These are phyloP conservation scores for Euphorbia corollata DNA, from an alignment of 441 rosid genomes.

Conservation along the genomic window DNA sequence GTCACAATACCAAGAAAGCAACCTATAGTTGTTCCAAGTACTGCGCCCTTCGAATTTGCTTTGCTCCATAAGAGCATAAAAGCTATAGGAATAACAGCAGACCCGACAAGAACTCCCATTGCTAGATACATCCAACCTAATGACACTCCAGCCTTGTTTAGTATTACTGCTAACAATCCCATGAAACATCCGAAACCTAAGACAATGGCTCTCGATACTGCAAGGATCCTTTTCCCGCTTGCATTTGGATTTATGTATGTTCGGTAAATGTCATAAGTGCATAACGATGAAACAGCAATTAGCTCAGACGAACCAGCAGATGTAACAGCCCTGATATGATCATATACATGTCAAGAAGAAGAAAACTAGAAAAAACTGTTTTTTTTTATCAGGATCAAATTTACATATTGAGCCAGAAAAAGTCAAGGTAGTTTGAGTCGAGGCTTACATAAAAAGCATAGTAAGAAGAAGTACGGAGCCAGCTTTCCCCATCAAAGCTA, in stretches of 20 bases:
- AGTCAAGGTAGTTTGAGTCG: neutral
- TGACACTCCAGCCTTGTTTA: slow-evolving; percentile 85
- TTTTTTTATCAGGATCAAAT: no score
- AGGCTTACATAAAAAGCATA: slow-evolving; percentile 86
- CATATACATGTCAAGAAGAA: neutral
- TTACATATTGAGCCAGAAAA: no score
- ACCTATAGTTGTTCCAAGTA: slow-evolving; percentile 57
- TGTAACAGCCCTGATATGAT: slow-evolving; percentile 75
- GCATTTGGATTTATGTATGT: slow-evolving; percentile 83
- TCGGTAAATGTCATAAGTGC: slow-evolving; percentile 89
- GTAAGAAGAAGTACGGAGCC: slow-evolving; percentile 88
- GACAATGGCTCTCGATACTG: slow-evolving; percentile 60
- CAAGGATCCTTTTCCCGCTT: slow-evolving; percentile 60
- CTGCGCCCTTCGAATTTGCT: slow-evolving; percentile 76
- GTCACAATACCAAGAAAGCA: slow-evolving; percentile 66
- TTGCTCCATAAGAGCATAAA: slow-evolving; percentile 88
- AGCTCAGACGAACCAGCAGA: slow-evolving; percentile 92
- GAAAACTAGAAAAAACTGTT: neutral
- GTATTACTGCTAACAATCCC: slow-evolving; percentile 77
- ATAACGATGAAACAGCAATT: slow-evolving; percentile 83
- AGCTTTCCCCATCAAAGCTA: slow-evolving; percentile 91
- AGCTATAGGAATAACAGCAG: slow-evolving; percentile 84
- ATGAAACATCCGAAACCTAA: slow-evolving; percentile 85
- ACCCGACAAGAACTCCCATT: slow-evolving; percentile 82
- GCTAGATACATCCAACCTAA: slow-evolving; percentile 97